Percentiles rank a stretch among this genome's conserved stretches.
These are phyloP conservation scores for Zygnema circumcarinatum DNA, from an alignment of 139 green algal genomes.

Conservation along the genomic window DNA sequence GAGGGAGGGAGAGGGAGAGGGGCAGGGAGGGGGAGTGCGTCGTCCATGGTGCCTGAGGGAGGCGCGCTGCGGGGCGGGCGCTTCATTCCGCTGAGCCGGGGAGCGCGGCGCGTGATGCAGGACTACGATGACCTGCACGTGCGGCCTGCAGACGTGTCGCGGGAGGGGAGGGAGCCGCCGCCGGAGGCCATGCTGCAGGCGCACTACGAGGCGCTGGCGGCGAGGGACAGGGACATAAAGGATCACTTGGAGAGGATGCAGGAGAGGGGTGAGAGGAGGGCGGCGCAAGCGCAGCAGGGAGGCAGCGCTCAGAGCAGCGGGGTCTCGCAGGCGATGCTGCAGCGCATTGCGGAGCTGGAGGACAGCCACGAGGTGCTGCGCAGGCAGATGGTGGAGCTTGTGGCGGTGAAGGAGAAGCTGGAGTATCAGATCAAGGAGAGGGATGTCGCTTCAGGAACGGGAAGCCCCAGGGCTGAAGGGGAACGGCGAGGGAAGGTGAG, in stretches of 20 bases:
- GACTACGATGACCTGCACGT: background rate
- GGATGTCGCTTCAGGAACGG: background rate
- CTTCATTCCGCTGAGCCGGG: too few relatives aligned
- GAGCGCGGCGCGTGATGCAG: too few relatives aligned
- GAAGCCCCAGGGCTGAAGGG: too few relatives aligned
- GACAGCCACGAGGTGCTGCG: background rate
- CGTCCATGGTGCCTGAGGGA: too few relatives aligned
- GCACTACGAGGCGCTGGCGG: background rate
- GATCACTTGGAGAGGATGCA: background rate
- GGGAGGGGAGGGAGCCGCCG: background rate
- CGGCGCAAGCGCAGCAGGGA: background rate
- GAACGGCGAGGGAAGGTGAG: too few relatives aligned
- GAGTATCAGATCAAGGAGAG: background rate
- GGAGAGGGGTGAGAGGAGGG: background rate
- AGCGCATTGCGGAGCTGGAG: background rate
- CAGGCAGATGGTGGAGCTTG: constrained; percentile 4
- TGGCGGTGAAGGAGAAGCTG: constrained; percentile 8
- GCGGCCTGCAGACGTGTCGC: background rate
- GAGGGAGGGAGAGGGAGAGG: too few relatives aligned
- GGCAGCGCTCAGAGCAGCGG: background rate
- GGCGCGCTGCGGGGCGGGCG: too few relatives aligned
- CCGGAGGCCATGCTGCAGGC: background rate
- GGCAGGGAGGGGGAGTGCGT: too few relatives aligned
- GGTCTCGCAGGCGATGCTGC: background rate
- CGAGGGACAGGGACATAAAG: background rate